Percentiles rank a stretch among this genome's conserved stretches.
These are phyloP conservation scores for Echites panduratus DNA, from an alignment of 257 asterid species.

Conservation along the genomic window DNA sequence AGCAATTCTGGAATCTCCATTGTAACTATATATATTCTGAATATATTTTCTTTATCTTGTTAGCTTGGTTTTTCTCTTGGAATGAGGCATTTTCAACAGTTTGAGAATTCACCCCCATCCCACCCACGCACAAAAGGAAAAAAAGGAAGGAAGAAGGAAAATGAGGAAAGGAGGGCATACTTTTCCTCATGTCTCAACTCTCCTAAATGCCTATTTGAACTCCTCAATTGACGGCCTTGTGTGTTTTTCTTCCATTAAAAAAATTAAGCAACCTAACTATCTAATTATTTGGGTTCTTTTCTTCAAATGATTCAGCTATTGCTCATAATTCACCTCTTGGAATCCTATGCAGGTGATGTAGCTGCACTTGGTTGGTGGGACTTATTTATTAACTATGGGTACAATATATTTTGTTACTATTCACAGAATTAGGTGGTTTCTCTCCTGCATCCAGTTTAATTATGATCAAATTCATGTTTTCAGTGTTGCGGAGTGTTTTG, in stretches of 20 bases:
- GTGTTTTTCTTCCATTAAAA: background rate
- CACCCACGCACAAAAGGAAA: too few species aligned
- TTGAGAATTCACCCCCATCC: too few species aligned
- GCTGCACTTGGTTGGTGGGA: constrained; percentile 99
- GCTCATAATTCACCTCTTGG: constrained; percentile 3
- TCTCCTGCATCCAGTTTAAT: constrained; percentile 4
- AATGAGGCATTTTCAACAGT: background rate
- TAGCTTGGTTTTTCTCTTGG: background rate
- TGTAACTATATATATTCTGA: background rate
- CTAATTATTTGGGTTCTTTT: background rate
- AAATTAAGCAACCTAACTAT: background rate
- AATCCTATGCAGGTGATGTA: constrained; percentile 67
- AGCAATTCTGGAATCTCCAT: background rate
- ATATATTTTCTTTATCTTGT: background rate
- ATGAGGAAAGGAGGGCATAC: too few species aligned
- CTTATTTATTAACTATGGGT: constrained; percentile 91
- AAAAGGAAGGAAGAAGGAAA: too few species aligned
- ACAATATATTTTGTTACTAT: constrained; percentile 8
- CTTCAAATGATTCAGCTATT: constrained; percentile 3
- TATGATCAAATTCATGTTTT: constrained; percentile 21
- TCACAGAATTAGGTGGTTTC: constrained; percentile 7
- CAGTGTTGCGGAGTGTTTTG: constrained; percentile 95
- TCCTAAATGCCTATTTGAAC: background rate
- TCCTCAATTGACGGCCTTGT: background rate
- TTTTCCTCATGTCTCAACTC: too few species aligned